Conservation (phyloP, 495 filamentous ascomycete genomes). For the Xylaria flabelliformis region DNA sequence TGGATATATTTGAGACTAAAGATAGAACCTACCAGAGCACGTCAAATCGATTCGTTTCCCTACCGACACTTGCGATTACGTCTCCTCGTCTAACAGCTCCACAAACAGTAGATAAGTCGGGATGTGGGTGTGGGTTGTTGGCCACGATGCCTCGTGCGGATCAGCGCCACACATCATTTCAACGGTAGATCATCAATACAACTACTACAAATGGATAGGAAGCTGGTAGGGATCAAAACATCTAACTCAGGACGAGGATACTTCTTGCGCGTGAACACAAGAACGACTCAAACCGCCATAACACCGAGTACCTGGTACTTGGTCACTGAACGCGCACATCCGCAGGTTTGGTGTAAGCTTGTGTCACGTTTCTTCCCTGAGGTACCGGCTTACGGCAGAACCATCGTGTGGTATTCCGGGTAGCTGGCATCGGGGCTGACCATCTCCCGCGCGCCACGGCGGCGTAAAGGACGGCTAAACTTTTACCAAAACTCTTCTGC, state of each 20-base stretch:
- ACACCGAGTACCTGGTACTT: background rate
- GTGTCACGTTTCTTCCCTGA: background rate
- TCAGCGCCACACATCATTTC: constrained; percentile 17
- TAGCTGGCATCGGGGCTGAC: constrained; percentile 29
- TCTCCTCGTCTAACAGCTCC: background rate
- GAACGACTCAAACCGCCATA: background rate
- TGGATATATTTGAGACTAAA: background rate
- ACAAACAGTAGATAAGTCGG: background rate
- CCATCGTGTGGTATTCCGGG: constrained; percentile 19
- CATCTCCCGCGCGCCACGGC: constrained; percentile 24
- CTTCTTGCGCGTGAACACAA: background rate
- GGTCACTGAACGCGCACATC: constrained; percentile 8
- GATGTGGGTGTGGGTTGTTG: background rate
- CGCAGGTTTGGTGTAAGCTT: background rate
- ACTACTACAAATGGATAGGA: constrained; percentile 6
- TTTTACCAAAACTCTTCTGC: background rate
- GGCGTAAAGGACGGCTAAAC: constrained; percentile 13
- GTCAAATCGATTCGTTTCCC: background rate
- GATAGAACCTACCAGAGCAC: background rate
- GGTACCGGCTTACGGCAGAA: background rate
- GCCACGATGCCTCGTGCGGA: constrained; percentile 7
- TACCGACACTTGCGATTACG: background rate
- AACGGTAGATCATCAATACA: constrained; percentile 20
- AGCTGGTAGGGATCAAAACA: background rate
- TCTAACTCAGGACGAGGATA: background rate